Base-by-base conservation (phyloP, 345 rosid genomes). In the Salix caprea region DNA sequence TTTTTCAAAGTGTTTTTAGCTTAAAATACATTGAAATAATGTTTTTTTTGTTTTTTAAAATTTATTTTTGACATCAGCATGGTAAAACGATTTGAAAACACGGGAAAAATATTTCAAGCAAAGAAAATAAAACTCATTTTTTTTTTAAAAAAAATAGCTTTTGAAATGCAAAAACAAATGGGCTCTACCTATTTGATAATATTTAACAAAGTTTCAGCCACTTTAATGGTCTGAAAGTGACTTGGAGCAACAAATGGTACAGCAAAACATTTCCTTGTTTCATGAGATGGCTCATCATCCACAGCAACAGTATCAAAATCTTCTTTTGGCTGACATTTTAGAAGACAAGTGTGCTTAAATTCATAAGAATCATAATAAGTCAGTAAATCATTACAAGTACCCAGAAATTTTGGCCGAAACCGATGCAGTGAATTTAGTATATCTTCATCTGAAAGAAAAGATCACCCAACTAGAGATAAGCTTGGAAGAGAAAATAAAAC, bases 371-470 rank as follows among this genome's bases (percentile, higher is more conserved):
- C 44, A 81, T 88, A 86, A 80, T 84, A 92, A 44, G 86, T 85
- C 73, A 92, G 94, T 67, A 86, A 69, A 66, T 91, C 90, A 86
- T 81, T 82, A 54, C 84, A 82, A 61, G 58, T 58, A 73, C 81
- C 74, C 39, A 92, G 81, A 79, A 92, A 92, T 16, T 82, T 78
- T 67, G 97, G 99, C 80, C 97, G 91, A 84, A 87, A 95, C 46
- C 82, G 85, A 77, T 95, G 99, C 81, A 92, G 66, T 18, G 89
- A 84, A 83, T 74, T 70, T 70, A 90, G 80, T 77, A 84, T 81
- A 72, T 95, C 99, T 78, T 89, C 97, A 85, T 92, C 98, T 94
- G 93, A 71, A 86, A 84, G 65, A 65, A 71, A 74, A 65, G 74
- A 74, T 65, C 11, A 74, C 23, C 36, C 24, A 36, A 44, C 19